Evolutionary conservation across 257 asterid genomes (phyloP).

Genomic region (Lavandula angustifolia): DNA sequence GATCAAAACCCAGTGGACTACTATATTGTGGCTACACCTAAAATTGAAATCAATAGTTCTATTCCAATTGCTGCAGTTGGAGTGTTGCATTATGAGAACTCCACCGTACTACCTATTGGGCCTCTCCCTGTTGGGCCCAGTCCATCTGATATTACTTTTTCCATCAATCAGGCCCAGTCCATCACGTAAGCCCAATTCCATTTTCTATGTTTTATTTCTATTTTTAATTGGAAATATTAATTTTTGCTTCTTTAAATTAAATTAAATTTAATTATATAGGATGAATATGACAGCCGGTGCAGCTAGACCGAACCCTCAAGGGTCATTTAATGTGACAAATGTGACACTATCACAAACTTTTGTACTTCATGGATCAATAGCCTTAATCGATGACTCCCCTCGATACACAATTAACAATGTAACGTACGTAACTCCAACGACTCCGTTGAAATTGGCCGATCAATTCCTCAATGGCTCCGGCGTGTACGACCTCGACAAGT

Average conservation of each 20-base stretch:
- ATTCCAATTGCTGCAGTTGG: conserved; percentile 48
- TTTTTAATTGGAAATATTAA: neutral
- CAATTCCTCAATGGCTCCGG: conserved; percentile 54
- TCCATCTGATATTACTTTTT: conserved; percentile 50
- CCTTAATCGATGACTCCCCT: conserved; percentile 1
- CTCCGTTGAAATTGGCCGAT: conserved; percentile 65
- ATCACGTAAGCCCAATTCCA: conserved; percentile 44
- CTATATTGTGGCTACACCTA: conserved; percentile 66
- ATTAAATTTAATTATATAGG: conserved; percentile 36
- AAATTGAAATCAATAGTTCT: conserved; percentile 27
- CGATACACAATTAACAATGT: conserved; percentile 58
- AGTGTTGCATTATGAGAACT: conserved; percentile 57
- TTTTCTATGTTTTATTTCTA: neutral
- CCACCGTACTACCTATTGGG: conserved; percentile 44
- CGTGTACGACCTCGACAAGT: conserved; percentile 54
- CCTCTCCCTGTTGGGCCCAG: conserved; percentile 64
- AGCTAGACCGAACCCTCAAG: conserved; percentile 76
- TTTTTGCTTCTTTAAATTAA: too few relatives aligned
- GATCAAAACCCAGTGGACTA: conserved; percentile 51
- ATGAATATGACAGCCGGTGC: conserved; percentile 66
- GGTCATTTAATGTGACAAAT: conserved; percentile 65
- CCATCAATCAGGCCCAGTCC: conserved; percentile 56
- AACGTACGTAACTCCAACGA: conserved; percentile 44
- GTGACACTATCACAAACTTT: conserved; percentile 67
- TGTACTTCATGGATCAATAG: conserved; percentile 44